These are phyloP conservation scores for Nothopassalora personata DNA, from an alignment of 2,329 filamentous ascomycete genomes.

Conservation along the genomic window DNA sequence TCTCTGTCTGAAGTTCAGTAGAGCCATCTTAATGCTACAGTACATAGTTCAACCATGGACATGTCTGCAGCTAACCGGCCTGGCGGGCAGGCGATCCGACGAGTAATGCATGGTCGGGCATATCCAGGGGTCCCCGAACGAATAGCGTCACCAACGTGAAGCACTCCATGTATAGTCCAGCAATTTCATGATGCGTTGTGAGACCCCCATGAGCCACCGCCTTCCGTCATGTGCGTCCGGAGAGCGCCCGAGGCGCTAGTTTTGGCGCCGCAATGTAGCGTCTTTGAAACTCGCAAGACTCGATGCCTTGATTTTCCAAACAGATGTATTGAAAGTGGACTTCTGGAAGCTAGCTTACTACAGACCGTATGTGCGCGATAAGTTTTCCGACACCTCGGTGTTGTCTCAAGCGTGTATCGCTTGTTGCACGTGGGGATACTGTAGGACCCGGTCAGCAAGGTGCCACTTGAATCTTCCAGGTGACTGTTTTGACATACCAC, in stretches of 20 bases:
- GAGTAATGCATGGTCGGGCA: neutral
- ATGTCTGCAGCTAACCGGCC: constrained; percentile 6
- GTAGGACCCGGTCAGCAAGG: too few species aligned
- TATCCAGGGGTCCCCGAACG: neutral
- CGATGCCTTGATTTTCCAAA: neutral
- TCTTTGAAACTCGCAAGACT: neutral
- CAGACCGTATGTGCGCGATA: neutral
- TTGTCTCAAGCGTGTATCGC: constrained; percentile 49
- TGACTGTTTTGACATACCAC: constrained; percentile 38
- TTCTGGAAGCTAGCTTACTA: neutral
- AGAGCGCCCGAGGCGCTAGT: neutral
- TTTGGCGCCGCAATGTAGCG: neutral
- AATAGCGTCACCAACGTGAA: neutral
- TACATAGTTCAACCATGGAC: neutral
- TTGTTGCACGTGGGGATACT: constrained; percentile 68
- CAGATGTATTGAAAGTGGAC: neutral
- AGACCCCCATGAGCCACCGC: neutral
- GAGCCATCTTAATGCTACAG: neutral
- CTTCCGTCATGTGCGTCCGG: neutral
- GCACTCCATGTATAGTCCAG: neutral
- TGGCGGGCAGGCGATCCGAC: neutral
- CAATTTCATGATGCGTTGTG: neutral
- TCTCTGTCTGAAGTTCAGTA: neutral
- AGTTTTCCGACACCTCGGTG: neutral
- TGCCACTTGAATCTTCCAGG: too few species aligned